phyloP scores from a whole-genome alignment of 495 filamentous ascomycete species.

The Saxophila tyrrhenica region DNA sequence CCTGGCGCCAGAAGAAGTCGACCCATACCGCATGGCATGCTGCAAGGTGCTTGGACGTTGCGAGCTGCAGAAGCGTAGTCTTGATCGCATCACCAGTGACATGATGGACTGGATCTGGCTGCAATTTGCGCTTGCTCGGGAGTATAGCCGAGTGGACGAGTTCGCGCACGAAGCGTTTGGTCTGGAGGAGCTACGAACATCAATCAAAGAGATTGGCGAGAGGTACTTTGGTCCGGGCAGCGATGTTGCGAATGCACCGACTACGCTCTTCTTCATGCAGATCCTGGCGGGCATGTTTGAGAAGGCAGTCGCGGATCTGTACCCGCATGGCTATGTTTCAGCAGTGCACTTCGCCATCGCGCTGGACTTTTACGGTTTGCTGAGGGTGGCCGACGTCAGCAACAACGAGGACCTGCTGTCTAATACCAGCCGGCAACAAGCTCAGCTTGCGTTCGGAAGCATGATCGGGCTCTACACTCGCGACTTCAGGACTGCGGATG shows the following conservation, averaged over 20 bases:
- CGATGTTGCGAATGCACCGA: slow-evolving; percentile 61
- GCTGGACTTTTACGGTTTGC: slow-evolving; percentile 78
- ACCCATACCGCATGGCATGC: slow-evolving; percentile 93
- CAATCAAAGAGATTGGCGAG: slow-evolving; percentile 74
- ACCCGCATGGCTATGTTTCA: slow-evolving; percentile 76
- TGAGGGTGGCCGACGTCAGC: slow-evolving; percentile 65
- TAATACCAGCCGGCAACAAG: slow-evolving; percentile 59
- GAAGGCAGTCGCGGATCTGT: slow-evolving; percentile 81
- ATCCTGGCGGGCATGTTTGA: slow-evolving; percentile 91
- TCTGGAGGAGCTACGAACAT: slow-evolving; percentile 72
- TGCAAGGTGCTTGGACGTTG: slow-evolving; percentile 96
- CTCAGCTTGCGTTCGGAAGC: slow-evolving; percentile 87
- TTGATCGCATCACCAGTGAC: slow-evolving; percentile 68
- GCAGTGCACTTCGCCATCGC: slow-evolving; percentile 92
- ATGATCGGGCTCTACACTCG: slow-evolving; percentile 92
- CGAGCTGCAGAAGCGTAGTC: slow-evolving; percentile 65
- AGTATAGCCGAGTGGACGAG: slow-evolving; percentile 72
- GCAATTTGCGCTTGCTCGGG: slow-evolving; percentile 82
- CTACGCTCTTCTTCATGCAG: slow-evolving; percentile 85
- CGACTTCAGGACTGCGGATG: slow-evolving; percentile 82
- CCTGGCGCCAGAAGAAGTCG: slow-evolving; percentile 75
- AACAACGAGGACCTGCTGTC: slow-evolving; percentile 61
- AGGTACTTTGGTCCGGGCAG: slow-evolving; percentile 69
- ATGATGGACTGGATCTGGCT: slow-evolving; percentile 97
- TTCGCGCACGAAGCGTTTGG: slow-evolving; percentile 81